Base-by-base conservation (phyloP, 345 rosid species). In the Syzygium aqueum region DNA sequence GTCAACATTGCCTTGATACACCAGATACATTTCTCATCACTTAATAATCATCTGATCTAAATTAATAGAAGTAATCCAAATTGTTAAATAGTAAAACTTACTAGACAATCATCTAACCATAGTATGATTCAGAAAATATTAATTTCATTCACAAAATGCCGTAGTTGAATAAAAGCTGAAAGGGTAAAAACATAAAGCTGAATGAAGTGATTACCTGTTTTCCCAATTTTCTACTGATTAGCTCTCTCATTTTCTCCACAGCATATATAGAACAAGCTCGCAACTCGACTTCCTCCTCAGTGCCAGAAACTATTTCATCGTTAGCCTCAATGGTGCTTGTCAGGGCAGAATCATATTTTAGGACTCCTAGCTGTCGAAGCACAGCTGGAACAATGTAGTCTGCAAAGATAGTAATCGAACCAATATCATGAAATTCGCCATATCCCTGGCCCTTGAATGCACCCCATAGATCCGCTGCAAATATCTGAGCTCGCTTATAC, bases 401-500 rank as follows among this genome's bases (percentile, higher is more conserved):
- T 9, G 97, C 98, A 91, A 96, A 96, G 89, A 96, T 96, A 54
- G 97, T 96, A 73, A 96, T 86, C 22, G 96, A 92, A 54, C 91
- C 89, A 88, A 96, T 90, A 84, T 95, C 98, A 51, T 87, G 37
- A 87, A 95, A 94, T 85, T 96, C 96, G 85, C 98, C 98, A 89
- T 91, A 93, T 77, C 95, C 90, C 87, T 92, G 90, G 51, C 98
- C 97, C 90, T 94, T 94, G 92, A 96, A 96, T 88, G 98, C 96
- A 50, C 98, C 98, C 93, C 93, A 93, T 86, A 96, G 88, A 91
- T 96, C 98, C 23, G 97, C 93, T 85, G 92, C 95, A 93, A 95
- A 94, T 87, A 95, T 96, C 92, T 96, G 98, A 87, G 97, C 98
- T 88, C 96, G 92, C 91, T 96, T 95, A 54, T 96, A 96, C 89